Conservation (phyloP, 2,329 filamentous ascomycete genomes). For the Cladosporium sp. region DNA sequence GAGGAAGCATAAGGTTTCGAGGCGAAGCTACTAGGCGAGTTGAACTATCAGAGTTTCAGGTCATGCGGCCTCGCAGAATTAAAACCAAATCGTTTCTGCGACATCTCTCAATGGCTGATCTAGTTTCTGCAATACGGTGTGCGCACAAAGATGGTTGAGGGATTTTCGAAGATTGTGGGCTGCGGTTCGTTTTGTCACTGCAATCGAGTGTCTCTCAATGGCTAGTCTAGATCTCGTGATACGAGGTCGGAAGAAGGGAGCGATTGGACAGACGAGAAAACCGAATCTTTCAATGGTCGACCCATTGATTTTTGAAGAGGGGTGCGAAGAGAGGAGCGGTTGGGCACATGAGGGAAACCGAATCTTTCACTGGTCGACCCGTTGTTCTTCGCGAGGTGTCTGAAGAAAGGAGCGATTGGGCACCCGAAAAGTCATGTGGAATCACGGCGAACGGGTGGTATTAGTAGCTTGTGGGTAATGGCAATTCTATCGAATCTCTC, state of each 20-base stretch:
- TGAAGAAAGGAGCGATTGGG: background rate
- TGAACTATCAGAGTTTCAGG: background rate
- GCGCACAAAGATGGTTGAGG: too few relatives aligned
- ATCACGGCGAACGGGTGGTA: background rate
- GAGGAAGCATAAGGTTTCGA: background rate
- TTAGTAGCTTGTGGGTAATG: background rate
- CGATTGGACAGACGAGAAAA: too few relatives aligned
- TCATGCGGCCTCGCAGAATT: background rate
- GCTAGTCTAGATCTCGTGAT: too few relatives aligned
- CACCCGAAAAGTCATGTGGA: background rate
- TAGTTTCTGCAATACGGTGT: background rate
- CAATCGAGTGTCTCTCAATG: too few relatives aligned
- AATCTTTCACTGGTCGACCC: too few relatives aligned
- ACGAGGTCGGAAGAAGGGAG: background rate
- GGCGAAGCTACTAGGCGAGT: background rate
- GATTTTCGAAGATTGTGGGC: too few relatives aligned
- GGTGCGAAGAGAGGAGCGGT: too few relatives aligned
- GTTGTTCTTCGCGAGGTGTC: too few relatives aligned
- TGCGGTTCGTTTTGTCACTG: too few relatives aligned
- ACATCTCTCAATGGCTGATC: background rate
- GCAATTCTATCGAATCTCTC: background rate
- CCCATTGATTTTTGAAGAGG: too few relatives aligned
- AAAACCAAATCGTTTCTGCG: background rate
- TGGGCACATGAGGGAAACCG: too few relatives aligned
- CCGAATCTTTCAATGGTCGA: too few relatives aligned